Evolutionary conservation across 2,329 filamentous ascomycete species (phyloP), one percentile per base, ranked within the genome.

Genomic region (Sporothrix inflata): DNA sequence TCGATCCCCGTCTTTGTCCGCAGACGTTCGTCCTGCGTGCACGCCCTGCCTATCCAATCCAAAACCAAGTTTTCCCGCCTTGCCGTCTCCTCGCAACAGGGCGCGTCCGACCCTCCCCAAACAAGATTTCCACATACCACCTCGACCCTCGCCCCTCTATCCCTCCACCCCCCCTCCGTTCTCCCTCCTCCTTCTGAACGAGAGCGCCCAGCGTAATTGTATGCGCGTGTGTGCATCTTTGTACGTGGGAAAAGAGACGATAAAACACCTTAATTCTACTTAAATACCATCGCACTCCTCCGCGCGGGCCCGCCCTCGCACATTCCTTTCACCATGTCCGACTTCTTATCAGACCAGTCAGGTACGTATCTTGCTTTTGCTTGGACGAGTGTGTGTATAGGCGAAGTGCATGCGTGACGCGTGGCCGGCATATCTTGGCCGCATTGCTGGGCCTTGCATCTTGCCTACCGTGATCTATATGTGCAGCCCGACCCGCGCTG

Each of bases 331-430:
- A 73, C 42, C 66, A 75, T 75, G 74, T 67, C 74, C n/a, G 71
- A 73, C 45, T 71, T 72, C 53, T 72, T 74, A 63, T 72, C 74
- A 45, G 65, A 65, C 71, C 73, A 74, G 71, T 53, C 69, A 75
- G 74, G 74, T 75, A 72, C 47, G 74, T 72, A 53, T 60, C 49
- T 42, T 72, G 51, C 24, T 47, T 38, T 42, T 72, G 51, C 24
- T 47, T 38, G 24, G 27, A 49, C 12, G 24, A 27, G 21, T 27
- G 68, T 40, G 65, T 45, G 30, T 68, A 38, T 21, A 63, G 57
- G 65, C 30, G 21, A 51, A 24, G 47, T 66, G 71, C 27, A 70
- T 69, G 71, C 45, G 51, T 70, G 71, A 70, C 71, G 57, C 60
- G 71, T 66, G 71, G 71, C 71, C 49, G 38, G 66, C 57, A 60